Evolutionary conservation across 2,329 filamentous ascomycete species (phyloP), one percentile per base, ranked within the genome.

Genomic region (Phyllosticta capitalensis): DNA sequence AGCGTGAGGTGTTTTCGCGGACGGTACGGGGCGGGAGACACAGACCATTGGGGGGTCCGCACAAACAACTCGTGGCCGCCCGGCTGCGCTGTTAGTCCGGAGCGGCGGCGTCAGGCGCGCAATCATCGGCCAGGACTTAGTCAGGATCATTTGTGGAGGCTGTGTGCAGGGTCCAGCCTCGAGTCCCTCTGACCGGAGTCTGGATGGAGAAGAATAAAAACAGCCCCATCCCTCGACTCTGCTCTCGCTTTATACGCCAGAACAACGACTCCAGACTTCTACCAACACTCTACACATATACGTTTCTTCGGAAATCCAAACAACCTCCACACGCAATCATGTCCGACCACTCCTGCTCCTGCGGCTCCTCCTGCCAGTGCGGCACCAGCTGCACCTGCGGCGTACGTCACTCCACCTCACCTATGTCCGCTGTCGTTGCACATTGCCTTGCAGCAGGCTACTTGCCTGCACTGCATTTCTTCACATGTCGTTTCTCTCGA

Each of bases 321-420:
- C 14, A n/a, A 55, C 30, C 51, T 12, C 28, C 14, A 9, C 49
- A n/a, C 51, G 52, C 57, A 38, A 56, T 21, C 52, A 62, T 62
- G 62, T 59, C 61, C 54, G 61, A 62, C 53, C 61, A 61, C 58
- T 52, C 52, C 28, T 63, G 62, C 58, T 61, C 58, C 53, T 61
- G 62, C 61, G 57, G 62, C 26, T 65, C 64, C 60, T 63, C 53
- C 61, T 68, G 66, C 59, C 61, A 58, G 12, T 63, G 61, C 55
- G 66, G 65, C 55, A 58, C 61, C 45, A 66, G 62, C 61, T 56
- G 55, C 55, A 61, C 59, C 59, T 68, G 66, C 59, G 65, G 65
- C 48, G 65, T 66, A 61, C 54, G 65, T 61, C 10, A 51, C 52
- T 28, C 38, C 19, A 17, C 20, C 12, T 20, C n/a, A 50, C n/a